Evolutionary conservation across 2,329 filamentous ascomycete genomes (phyloP).

Genomic region (Botrytis fragariae): DNA sequence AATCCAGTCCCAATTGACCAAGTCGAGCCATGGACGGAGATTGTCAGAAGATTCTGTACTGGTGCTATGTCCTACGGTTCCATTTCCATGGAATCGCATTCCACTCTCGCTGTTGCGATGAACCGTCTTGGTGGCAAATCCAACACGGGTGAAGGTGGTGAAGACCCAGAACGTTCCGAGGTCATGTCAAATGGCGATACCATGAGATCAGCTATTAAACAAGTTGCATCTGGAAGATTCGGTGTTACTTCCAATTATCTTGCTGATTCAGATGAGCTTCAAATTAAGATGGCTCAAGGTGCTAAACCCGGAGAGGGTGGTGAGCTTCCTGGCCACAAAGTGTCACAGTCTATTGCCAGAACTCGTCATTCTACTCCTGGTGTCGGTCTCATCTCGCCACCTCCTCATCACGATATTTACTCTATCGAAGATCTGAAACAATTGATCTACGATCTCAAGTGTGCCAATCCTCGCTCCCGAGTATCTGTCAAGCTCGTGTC

Average conservation of each 20-base stretch:
- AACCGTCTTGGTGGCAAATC: conserved; percentile 95
- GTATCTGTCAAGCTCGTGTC: conserved; percentile 98
- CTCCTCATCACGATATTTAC: conserved; percentile 97
- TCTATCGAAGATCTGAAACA: conserved; percentile 98
- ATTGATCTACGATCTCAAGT: conserved; percentile 96
- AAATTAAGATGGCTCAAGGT: conserved; percentile 99
- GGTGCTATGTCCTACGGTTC: conserved; percentile 99
- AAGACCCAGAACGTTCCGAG: conserved; percentile 87
- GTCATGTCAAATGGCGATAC: conserved; percentile 88
- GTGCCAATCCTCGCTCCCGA: conserved; percentile 85
- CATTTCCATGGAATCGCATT: conserved; percentile 98
- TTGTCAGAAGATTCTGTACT: conserved; percentile 92
- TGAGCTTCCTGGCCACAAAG: conserved; percentile 95
- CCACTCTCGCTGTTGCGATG: conserved; percentile 93
- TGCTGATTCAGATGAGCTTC: conserved; percentile 90
- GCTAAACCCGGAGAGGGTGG: conserved; percentile 97
- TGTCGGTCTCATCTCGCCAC: conserved; percentile 92
- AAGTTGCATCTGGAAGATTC: conserved; percentile 93
- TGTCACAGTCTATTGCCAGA: conserved; percentile 87
- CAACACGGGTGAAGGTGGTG: conserved; percentile 96
- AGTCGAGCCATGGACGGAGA: conserved; percentile 97
- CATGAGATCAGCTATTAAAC: conserved; percentile 96
- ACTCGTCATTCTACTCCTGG: conserved; percentile 95
- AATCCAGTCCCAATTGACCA: conserved; percentile 89
- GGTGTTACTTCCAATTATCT: conserved; percentile 95